Conservation (phyloP, 2,329 filamentous ascomycete genomes). For the Immersiporthe knoxdaviesiana region DNA sequence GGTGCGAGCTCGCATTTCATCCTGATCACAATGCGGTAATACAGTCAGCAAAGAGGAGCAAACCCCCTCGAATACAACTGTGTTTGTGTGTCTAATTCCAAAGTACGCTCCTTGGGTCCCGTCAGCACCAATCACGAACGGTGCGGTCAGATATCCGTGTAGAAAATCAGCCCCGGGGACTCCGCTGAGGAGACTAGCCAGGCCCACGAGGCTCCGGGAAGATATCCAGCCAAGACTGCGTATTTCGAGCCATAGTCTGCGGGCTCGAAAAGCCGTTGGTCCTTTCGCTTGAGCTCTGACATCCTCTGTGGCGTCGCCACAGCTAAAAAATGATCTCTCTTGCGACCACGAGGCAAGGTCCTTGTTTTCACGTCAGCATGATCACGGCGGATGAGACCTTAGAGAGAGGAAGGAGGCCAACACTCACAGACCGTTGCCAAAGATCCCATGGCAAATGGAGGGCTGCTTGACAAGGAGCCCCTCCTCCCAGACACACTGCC, state of each 20-base stretch:
- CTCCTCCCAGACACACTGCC: slow-evolving; percentile 54
- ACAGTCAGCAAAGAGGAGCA: slow-evolving; percentile 9
- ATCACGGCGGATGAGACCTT: not conserved
- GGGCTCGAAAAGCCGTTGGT: slow-evolving; percentile 33
- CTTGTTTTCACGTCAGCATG: slow-evolving; percentile 19
- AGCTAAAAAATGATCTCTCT: slow-evolving; percentile 55
- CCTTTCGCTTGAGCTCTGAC: slow-evolving; percentile 40
- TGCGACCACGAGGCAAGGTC: slow-evolving; percentile 31
- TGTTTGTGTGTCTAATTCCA: not conserved
- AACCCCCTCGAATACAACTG: not conserved
- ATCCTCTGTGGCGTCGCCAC: slow-evolving; percentile 60
- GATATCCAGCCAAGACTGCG: slow-evolving; percentile 35
- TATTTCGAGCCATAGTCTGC: slow-evolving; percentile 37
- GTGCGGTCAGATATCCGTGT: slow-evolving; percentile 34
- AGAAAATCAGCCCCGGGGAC: slow-evolving; percentile 32
- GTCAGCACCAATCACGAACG: not conserved
- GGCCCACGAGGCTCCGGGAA: slow-evolving; percentile 35
- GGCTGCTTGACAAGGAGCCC: slow-evolving; percentile 64
- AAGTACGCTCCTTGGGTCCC: not conserved
- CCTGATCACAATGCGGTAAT: not conserved
- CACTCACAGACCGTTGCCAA: slow-evolving; percentile 59
- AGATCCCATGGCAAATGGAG: slow-evolving; percentile 62
- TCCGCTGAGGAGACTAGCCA: slow-evolving; percentile 33
- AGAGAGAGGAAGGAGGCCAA: slow-evolving; percentile 39
- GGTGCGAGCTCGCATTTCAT: slow-evolving; percentile 5